These are phyloP conservation scores for Cyberlindnera euphorbiae DNA, from an alignment of 805 yeast species.

Conservation along the genomic window DNA sequence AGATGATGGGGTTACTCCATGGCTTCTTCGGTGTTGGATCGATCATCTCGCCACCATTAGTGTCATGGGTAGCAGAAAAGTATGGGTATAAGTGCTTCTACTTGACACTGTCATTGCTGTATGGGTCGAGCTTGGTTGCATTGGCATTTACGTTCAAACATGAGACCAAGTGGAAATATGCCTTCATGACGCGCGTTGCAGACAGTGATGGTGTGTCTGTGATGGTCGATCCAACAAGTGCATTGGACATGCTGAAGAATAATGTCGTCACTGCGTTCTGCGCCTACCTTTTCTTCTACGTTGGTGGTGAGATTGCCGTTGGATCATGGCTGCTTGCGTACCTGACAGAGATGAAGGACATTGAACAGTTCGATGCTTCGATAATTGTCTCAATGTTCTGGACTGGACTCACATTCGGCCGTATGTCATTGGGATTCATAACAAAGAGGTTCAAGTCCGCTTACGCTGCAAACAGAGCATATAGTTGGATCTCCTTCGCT, in stretches of 20 bases:
- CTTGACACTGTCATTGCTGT: conserved; percentile 34
- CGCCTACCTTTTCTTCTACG: conserved; percentile 51
- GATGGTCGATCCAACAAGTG: conserved; percentile 1
- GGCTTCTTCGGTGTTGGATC: conserved; percentile 74
- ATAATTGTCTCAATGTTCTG: conserved; percentile 67
- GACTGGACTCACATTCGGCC: conserved; percentile 67
- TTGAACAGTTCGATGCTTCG: conserved; percentile 44
- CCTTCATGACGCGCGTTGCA: conserved; percentile 7
- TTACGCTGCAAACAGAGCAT: conserved; percentile 30
- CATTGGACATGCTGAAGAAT: conserved; percentile 24
- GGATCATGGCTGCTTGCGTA: conserved; percentile 72
- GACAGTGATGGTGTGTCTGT: background rate
- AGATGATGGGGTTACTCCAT: conserved; percentile 57
- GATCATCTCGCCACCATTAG: conserved; percentile 60
- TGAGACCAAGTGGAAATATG: conserved; percentile 35
- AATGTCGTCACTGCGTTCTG: conserved; percentile 44
- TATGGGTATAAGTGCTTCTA: conserved; percentile 17
- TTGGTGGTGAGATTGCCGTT: conserved; percentile 64
- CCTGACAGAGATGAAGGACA: conserved; percentile 48
- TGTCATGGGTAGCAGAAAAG: conserved; percentile 36
- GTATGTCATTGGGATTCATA: conserved; percentile 51
- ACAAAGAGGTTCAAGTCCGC: conserved; percentile 45
- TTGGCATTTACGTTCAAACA: conserved; percentile 42
- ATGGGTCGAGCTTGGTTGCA: conserved; percentile 25
- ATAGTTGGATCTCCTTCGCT: conserved; percentile 31